Conservation (phyloP, 345 rosid species). For the Eucalyptus sp. region DNA sequence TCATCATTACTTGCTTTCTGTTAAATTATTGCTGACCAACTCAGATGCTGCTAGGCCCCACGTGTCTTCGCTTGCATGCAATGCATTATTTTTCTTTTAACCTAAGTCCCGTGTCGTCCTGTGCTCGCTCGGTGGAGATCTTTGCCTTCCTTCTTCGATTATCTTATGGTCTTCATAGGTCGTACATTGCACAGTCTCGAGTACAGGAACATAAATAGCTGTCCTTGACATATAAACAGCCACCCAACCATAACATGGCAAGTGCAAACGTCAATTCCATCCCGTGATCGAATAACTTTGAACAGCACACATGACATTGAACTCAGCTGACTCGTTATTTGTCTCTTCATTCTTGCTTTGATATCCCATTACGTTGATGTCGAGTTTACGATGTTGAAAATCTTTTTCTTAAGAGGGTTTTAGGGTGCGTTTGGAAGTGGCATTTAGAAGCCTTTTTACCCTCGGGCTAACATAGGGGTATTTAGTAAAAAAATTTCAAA, state of each 20-base stretch:
- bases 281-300: neutral
- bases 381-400: neutral
- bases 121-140: neutral
- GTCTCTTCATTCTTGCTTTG: neutral
- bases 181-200: neutral
- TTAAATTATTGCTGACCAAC: neutral
- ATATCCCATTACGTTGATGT: neutral
- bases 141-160: neutral
- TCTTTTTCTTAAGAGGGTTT: neutral
- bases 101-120: neutral
- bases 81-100: neutral
- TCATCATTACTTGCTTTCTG: neutral
- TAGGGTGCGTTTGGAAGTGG: too few species aligned
- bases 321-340: neutral
- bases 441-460: too few species aligned
- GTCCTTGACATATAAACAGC: neutral
- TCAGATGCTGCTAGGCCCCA: neutral
- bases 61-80: neutral
- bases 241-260: neutral
- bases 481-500: too few species aligned
- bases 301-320: too few species aligned
- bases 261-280: neutral
- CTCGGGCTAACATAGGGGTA: too few species aligned
- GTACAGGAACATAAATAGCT: neutral
- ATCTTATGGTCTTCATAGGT: neutral